These are phyloP conservation scores for Lactifluus echinatus DNA, from an alignment of 768 basidiomycete species.

Conservation along the genomic window DNA sequence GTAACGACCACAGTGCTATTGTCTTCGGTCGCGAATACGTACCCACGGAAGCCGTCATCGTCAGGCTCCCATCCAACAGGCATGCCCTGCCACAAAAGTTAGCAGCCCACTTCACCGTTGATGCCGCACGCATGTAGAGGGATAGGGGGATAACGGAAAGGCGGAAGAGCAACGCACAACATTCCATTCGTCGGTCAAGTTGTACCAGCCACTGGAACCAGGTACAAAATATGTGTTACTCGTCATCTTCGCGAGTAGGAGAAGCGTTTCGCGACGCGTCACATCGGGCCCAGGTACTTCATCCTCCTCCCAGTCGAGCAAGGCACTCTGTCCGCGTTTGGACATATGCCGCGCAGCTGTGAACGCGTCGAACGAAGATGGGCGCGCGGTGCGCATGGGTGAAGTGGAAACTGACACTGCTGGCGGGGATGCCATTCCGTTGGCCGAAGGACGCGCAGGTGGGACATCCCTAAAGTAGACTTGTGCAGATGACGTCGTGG, in stretches of 20 bases:
- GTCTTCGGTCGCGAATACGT: slow-evolving; percentile 77
- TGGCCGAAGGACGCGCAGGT: slow-evolving; percentile 23
- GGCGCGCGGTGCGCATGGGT: slow-evolving; percentile 4
- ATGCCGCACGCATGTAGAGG: not conserved
- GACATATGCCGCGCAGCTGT: slow-evolving; percentile 4
- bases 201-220: slow-evolving; percentile 67
- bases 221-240: slow-evolving; percentile 79
- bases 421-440: slow-evolving; percentile 24
- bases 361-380: not conserved
- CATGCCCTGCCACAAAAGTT: slow-evolving; percentile 35
- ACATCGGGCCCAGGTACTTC: slow-evolving; percentile 71
- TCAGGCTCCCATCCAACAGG: slow-evolving; percentile 89
- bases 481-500: slow-evolving; percentile 42
- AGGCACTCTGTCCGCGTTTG: slow-evolving; percentile 36
- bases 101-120: not conserved
- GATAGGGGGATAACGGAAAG: slow-evolving; percentile 1
- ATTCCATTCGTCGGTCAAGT: slow-evolving; percentile 63
- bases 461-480: slow-evolving; percentile 51
- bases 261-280: slow-evolving; percentile 62
- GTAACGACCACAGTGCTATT: slow-evolving; percentile 85
- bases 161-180: slow-evolving; percentile 24
- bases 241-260: slow-evolving; percentile 89
- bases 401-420: slow-evolving; percentile 15
- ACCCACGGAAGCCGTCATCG: slow-evolving; percentile 84
- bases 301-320: slow-evolving; percentile 62